These are phyloP conservation scores for Monilinia aucupariae DNA, from an alignment of 2,329 filamentous ascomycete genomes.

Conservation along the genomic window DNA sequence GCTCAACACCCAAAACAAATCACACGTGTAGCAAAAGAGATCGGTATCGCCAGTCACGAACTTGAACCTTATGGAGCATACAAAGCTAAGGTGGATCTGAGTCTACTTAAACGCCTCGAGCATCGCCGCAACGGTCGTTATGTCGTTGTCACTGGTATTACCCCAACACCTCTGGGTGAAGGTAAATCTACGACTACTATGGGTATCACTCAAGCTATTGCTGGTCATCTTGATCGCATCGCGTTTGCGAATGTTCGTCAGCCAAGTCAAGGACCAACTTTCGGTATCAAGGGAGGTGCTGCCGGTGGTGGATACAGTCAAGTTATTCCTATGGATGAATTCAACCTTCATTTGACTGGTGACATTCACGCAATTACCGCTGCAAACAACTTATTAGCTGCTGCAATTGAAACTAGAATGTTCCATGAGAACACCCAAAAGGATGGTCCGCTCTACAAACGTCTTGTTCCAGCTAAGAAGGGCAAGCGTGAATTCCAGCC, in stretches of 20 bases:
- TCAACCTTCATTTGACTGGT: conserved; percentile 95
- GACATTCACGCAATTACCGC: conserved; percentile 97
- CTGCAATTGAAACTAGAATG: conserved; percentile 94
- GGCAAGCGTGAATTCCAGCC: conserved; percentile 81
- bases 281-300: conserved; percentile 97
- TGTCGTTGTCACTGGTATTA: conserved; percentile 90
- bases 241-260: conserved; percentile 96
- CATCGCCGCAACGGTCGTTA: conserved; percentile 88
- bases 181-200: conserved; percentile 98
- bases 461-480: conserved; percentile 84
- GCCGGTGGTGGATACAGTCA: conserved; percentile 97
- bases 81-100: conserved; percentile 91
- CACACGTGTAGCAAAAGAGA: conserved; percentile 73
- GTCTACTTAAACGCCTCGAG: conserved; percentile 72
- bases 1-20: conserved; percentile 90
- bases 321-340: conserved; percentile 99
- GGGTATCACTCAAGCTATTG: conserved; percentile 87
- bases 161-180: conserved; percentile 91
- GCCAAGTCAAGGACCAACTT: conserved; percentile 94
- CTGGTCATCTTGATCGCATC: conserved; percentile 79
- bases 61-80: conserved; percentile 90
- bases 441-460: conserved; percentile 78
- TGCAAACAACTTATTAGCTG: conserved; percentile 93
- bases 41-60: conserved; percentile 84
- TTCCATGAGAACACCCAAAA: conserved; percentile 97